Evolutionary conservation across 345 rosid species (phyloP).

Genomic region (Aegle marmelos): DNA sequence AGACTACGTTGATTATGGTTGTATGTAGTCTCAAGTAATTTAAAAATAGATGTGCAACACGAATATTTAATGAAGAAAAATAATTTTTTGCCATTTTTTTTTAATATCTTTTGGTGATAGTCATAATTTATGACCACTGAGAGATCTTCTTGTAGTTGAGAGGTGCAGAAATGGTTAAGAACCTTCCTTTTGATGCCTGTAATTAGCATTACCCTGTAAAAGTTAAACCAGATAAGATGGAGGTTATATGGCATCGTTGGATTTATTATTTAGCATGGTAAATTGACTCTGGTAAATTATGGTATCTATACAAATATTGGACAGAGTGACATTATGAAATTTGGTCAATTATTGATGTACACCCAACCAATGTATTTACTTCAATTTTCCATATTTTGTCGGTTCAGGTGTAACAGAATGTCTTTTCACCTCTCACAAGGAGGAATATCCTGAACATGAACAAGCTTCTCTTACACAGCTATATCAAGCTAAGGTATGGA

Average conservation of each 20-base stretch:
- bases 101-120: background rate
- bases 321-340: background rate
- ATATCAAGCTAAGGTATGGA: slow-evolving; percentile 76
- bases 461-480: slow-evolving; percentile 89
- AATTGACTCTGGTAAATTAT: background rate
- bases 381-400: slow-evolving; percentile 6
- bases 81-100: background rate
- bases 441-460: slow-evolving; percentile 94
- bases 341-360: background rate
- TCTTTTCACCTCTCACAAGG: slow-evolving; percentile 89
- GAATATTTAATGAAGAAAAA: background rate
- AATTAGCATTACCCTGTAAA: background rate
- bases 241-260: background rate
- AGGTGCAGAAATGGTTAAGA: background rate
- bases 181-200: background rate
- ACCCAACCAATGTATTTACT: background rate
- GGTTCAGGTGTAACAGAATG: slow-evolving; percentile 85
- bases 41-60: background rate
- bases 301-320: background rate
- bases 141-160: background rate
- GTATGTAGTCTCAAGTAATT: background rate
- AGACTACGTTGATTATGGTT: background rate
- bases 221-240: background rate
- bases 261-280: background rate
- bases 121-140: background rate